Percentiles rank a stretch among this genome's conserved stretches.
phyloP scores from a whole-genome alignment of 1,284 basidiomycete species.

The Leccinum brunneo-olivaceum region DNA sequence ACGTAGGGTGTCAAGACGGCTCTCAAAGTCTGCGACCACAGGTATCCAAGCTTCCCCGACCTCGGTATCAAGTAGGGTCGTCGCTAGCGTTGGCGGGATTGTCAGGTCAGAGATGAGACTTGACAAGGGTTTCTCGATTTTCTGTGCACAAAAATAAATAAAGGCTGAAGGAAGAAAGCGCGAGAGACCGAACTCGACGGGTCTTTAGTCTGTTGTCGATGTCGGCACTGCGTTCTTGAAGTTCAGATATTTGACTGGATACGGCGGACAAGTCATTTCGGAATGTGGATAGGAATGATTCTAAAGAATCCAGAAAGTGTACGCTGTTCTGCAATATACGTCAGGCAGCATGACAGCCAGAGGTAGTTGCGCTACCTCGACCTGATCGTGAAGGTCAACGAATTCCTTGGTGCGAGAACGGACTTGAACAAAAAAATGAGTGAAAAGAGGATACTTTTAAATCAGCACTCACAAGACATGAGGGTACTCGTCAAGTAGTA shows the following conservation, averaged over 20 bases:
- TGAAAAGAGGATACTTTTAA: not conserved
- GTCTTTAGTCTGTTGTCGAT: slow-evolving; percentile 85
- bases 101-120: slow-evolving; percentile 76
- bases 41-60: slow-evolving; percentile 82
- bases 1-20: slow-evolving; percentile 62
- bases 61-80: slow-evolving; percentile 75
- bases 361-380: slow-evolving; percentile 39
- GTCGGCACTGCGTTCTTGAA: slow-evolving; percentile 84
- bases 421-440: slow-evolving; percentile 26
- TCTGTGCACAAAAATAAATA: slow-evolving; percentile 39
- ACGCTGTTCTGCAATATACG: slow-evolving; percentile 55
- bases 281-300: slow-evolving; percentile 90
- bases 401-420: slow-evolving; percentile 61
- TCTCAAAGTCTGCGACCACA: slow-evolving; percentile 76
- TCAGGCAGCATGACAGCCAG: slow-evolving; percentile 4
- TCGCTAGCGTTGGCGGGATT: slow-evolving; percentile 76
- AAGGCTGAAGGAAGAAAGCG: slow-evolving; percentile 1
- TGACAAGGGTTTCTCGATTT: slow-evolving; percentile 82
- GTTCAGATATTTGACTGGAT: slow-evolving; percentile 90
- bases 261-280: slow-evolving; percentile 90
- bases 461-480: too few relatives aligned
- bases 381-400: slow-evolving; percentile 78
- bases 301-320: slow-evolving; percentile 75
- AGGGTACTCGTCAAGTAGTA: too few relatives aligned
- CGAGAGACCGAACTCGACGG: slow-evolving; percentile 54